A percentile compares a stretch with the other conserved stretches of the same genome.
Evolutionary conservation across 306 rosid genomes (phyloP).

Genomic region (Ormosia emarginata): DNA sequence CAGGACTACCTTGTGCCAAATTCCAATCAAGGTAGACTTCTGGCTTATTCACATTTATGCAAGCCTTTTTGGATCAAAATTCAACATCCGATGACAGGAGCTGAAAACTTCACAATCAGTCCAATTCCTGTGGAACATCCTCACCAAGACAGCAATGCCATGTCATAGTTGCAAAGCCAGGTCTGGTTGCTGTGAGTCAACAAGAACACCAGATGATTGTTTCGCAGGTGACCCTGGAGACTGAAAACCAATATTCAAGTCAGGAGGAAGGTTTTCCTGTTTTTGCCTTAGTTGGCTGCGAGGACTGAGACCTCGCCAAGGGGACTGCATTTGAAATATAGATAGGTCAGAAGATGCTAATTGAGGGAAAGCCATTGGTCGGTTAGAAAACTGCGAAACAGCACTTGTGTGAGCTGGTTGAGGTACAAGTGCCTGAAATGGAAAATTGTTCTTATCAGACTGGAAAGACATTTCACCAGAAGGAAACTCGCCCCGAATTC

Average conservation of each 20-base stretch:
- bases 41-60: conserved; percentile 26
- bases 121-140: conserved; percentile 18
- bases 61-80: conserved; percentile 20
- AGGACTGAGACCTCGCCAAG: conserved; percentile 68
- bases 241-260: conserved; percentile 92
- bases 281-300: conserved; percentile 66
- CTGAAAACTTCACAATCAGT: conserved; percentile 18
- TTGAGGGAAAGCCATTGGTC: conserved; percentile 71
- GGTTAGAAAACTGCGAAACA: conserved; percentile 54
- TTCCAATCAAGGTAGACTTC: not conserved
- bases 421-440: conserved; percentile 61
- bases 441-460: conserved; percentile 54
- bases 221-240: conserved; percentile 91
- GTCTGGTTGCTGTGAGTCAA: conserved; percentile 98
- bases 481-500: conserved; percentile 57
- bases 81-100: conserved; percentile 25
- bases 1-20: conserved; percentile 7
- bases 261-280: conserved; percentile 84
- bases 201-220: conserved; percentile 77
- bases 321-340: conserved; percentile 70
- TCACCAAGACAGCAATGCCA: conserved; percentile 45
- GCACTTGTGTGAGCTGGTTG: conserved; percentile 43
- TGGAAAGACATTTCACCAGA: conserved; percentile 60
- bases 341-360: conserved; percentile 66
- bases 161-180: conserved; percentile 87